These are phyloP conservation scores for Cryptococcus jaspeensis DNA, from an alignment of 1,284 basidiomycete species.

Conservation along the genomic window DNA sequence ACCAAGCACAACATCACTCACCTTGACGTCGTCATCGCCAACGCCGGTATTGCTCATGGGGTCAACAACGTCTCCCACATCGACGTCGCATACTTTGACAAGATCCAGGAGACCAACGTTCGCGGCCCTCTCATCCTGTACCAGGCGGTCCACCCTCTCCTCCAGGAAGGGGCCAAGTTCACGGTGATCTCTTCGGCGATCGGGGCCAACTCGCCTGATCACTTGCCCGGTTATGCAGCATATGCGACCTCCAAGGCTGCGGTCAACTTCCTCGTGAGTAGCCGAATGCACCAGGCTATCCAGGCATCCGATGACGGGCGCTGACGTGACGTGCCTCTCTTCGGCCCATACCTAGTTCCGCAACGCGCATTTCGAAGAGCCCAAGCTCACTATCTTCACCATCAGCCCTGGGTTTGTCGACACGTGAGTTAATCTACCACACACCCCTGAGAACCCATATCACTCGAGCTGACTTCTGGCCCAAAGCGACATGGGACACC, in stretches of 20 bases:
- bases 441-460: background rate
- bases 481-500: background rate
- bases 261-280: slow-evolving; percentile 7
- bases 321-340: too few relatives aligned
- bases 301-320: too few relatives aligned
- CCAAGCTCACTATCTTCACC: slow-evolving; percentile 1
- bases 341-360: background rate
- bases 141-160: background rate
- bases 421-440: background rate
- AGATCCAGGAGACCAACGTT: background rate
- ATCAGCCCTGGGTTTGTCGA: slow-evolving; percentile 6
- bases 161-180: background rate
- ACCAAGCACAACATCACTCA: background rate
- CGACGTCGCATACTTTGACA: background rate
- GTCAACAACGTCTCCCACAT: background rate
- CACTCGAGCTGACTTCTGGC: background rate
- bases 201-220: slow-evolving; percentile 5
- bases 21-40: background rate
- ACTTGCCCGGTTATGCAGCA: background rate
- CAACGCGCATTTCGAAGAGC: slow-evolving; percentile 7
- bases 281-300: too few relatives aligned
- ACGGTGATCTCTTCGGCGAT: background rate
- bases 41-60: background rate
- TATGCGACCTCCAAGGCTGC: slow-evolving; percentile 17
- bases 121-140: background rate